A percentile compares a stretch with the other conserved stretches of the same genome.
Evolutionary conservation across 2,329 filamentous ascomycete genomes (phyloP).

Genomic region (Thelonectria discophora): DNA sequence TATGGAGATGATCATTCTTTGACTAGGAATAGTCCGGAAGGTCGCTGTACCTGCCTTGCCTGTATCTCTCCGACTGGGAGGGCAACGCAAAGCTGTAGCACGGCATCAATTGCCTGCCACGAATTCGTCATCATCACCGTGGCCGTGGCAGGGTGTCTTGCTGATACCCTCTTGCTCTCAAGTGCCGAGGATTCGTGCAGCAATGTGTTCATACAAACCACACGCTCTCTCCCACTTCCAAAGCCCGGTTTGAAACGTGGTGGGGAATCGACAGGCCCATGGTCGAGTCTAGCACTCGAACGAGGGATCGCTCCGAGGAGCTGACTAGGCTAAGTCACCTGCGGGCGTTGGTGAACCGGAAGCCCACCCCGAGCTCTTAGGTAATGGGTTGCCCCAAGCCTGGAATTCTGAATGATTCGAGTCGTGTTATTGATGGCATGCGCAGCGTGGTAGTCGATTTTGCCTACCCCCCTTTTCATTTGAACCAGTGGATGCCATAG

Average conservation of each 20-base stretch:
- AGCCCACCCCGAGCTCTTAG: constrained; percentile 4
- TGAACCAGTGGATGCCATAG: no score
- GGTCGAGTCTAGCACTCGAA: background rate
- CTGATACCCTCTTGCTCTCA: background rate
- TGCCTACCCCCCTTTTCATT: no score
- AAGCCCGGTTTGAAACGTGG: constrained; percentile 16
- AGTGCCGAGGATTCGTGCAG: background rate
- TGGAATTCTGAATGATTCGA: background rate
- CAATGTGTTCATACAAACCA: background rate
- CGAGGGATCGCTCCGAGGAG: background rate
- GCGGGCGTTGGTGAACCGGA: constrained; percentile 21
- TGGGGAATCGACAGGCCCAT: constrained; percentile 15
- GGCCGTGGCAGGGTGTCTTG: background rate
- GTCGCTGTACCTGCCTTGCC: background rate
- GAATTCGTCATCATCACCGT: no score
- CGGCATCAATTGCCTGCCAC: background rate
- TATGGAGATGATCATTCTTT: constrained; percentile 16
- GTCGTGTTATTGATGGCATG: background rate
- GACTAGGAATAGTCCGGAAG: constrained; percentile 15
- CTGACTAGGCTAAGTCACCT: background rate
- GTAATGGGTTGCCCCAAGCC: constrained; percentile 10
- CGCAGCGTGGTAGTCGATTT: no score
- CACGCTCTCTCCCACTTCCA: background rate
- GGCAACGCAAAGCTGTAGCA: no score
- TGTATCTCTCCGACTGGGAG: background rate